A percentile compares a stretch with the other conserved stretches of the same genome.
These are phyloP conservation scores for Phytophthora brassicae DNA, from an alignment of 352 stramenopile species.

Conservation along the genomic window DNA sequence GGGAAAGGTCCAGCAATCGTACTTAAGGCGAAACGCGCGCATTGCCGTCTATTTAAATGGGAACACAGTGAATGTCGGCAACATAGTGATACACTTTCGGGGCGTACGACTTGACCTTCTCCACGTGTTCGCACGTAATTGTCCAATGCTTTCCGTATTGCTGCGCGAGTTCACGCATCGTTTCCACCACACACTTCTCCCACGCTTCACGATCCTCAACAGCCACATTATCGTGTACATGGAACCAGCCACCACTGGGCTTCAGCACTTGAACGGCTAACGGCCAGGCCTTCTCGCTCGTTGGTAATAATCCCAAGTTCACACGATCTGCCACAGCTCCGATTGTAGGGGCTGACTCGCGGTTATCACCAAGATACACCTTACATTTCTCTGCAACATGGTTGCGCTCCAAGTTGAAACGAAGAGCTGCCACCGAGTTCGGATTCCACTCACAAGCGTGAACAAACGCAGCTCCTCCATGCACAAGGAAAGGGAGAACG, in stretches of 20 bases:
- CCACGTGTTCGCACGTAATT: conserved; percentile 85
- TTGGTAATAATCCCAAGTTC: conserved; percentile 94
- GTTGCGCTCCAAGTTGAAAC: conserved; percentile 93
- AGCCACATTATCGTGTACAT: conserved; percentile 96
- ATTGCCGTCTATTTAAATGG: conserved; percentile 6
- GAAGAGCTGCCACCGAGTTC: conserved; percentile 89
- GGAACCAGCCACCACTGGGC: conserved; percentile 88
- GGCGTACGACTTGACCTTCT: conserved; percentile 92
- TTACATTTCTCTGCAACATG: conserved; percentile 77
- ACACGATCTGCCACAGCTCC: conserved; percentile 90
- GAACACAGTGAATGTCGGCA: conserved; percentile 71
- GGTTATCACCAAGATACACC: conserved; percentile 91
- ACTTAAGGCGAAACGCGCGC: background rate
- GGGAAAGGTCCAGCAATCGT: background rate
- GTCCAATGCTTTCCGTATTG: conserved; percentile 59
- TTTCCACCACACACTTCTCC: conserved; percentile 61
- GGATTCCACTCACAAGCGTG: conserved; percentile 96
- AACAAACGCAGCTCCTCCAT: conserved; percentile 88
- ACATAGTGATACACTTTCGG: conserved; percentile 91
- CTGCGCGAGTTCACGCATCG: conserved; percentile 50
- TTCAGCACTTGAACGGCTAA: conserved; percentile 92
- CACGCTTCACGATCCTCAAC: conserved; percentile 80
- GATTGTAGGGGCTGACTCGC: conserved; percentile 67
- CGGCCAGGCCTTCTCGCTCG: conserved; percentile 93
- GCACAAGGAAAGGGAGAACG: conserved; percentile 93